Percentiles rank a stretch among this genome's conserved stretches.
Conservation (phyloP, 768 basidiomycete genomes). For the Leccinum obscurum region DNA sequence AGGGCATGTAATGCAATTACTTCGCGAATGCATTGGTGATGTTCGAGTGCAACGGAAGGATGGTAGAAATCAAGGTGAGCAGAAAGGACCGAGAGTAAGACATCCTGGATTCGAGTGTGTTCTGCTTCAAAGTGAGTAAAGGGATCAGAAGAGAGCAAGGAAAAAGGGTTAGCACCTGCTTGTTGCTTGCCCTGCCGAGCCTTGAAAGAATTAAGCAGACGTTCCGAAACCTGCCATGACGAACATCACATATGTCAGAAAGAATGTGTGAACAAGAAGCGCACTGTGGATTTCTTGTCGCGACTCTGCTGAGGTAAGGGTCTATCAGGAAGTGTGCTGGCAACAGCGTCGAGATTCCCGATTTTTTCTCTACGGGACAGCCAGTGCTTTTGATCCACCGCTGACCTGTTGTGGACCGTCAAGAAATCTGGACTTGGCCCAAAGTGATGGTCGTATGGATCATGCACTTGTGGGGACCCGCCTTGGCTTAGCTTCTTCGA, state of each 20-base stretch:
- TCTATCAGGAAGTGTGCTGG: slow-evolving; percentile 46
- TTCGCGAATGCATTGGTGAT: slow-evolving; percentile 64
- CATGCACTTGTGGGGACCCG: slow-evolving; percentile 20
- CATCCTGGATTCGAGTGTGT: slow-evolving; percentile 57
- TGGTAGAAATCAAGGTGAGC: slow-evolving; percentile 78
- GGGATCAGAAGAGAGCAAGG: background rate
- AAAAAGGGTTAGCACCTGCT: slow-evolving; percentile 40
- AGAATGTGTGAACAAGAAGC: slow-evolving; percentile 10
- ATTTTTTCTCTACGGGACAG: slow-evolving; percentile 44
- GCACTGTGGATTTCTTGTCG: slow-evolving; percentile 25
- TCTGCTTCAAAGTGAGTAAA: slow-evolving; percentile 35
- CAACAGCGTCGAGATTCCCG: slow-evolving; percentile 54
- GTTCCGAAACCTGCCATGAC: slow-evolving; percentile 50
- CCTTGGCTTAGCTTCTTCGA: slow-evolving; percentile 3
- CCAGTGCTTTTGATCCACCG: slow-evolving; percentile 63
- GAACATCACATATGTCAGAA: background rate
- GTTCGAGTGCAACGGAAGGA: slow-evolving; percentile 62
- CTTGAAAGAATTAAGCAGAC: slow-evolving; percentile 56
- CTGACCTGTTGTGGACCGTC: slow-evolving; percentile 46
- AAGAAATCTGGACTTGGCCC: slow-evolving; percentile 56
- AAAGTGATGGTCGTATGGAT: slow-evolving; percentile 75
- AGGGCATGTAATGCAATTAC: slow-evolving; percentile 76
- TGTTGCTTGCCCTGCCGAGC: slow-evolving; percentile 53
- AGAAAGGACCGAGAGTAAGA: slow-evolving; percentile 63
- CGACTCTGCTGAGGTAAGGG: slow-evolving; percentile 32